Conservation (phyloP, 2,329 filamentous ascomycete species). For the Bipolaris sorokiniana region DNA sequence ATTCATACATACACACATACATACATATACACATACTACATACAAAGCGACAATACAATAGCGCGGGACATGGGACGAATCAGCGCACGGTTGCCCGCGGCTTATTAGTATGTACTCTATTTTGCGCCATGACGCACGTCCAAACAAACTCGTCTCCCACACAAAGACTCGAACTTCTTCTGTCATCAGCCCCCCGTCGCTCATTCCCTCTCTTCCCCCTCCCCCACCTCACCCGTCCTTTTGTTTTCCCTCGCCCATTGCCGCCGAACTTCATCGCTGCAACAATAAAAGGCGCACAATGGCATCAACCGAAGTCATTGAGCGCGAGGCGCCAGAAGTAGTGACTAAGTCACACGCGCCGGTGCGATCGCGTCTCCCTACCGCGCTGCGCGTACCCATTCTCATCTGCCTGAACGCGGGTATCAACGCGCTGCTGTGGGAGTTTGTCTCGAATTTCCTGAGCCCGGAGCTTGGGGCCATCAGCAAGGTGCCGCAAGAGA, state of each 20-base stretch:
- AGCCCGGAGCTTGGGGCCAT: conserved; percentile 70
- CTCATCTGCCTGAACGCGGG: conserved; percentile 62
- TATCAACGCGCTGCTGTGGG: conserved; percentile 69
- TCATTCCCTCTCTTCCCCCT: background rate
- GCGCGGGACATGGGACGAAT: background rate
- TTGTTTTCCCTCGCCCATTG: background rate
- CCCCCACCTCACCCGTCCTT: background rate
- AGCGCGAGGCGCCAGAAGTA: conserved; percentile 37
- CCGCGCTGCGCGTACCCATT: conserved; percentile 50
- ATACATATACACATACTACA: background rate
- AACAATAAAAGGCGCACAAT: conserved; percentile 26
- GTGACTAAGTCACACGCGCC: conserved; percentile 33
- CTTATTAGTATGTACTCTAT: background rate
- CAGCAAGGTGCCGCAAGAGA: conserved; percentile 65
- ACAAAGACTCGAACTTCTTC: background rate
- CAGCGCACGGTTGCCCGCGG: background rate
- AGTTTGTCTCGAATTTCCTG: conserved; percentile 64
- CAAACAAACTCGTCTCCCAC: conserved; percentile 4
- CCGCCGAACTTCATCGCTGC: background rate
- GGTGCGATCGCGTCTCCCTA: conserved; percentile 42
- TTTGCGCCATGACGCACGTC: conserved; percentile 6
- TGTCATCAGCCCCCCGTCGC: conserved; percentile 5
- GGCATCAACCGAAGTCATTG: conserved; percentile 31
- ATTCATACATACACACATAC: background rate
- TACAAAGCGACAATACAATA: too few species aligned